Conservation (phyloP, 177 flowering plant genomes). For the Vitis hybrid region DNA sequence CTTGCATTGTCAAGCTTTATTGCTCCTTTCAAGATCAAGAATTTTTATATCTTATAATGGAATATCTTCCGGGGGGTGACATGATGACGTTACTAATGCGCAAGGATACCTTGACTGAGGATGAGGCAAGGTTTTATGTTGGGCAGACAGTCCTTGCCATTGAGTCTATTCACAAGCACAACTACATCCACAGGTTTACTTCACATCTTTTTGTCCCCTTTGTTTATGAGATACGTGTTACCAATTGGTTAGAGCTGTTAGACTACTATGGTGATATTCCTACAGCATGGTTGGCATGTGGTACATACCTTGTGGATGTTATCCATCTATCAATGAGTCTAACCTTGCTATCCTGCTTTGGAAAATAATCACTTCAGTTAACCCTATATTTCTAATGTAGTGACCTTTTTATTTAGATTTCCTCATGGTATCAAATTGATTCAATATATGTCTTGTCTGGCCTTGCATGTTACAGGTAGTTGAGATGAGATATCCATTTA, state of each 20-base stretch:
- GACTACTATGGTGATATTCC: neutral
- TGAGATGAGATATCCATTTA: too few species aligned
- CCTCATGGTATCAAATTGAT: neutral
- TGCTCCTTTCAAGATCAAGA: slow-evolving; percentile 50
- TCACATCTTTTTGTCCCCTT: neutral
- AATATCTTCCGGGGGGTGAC: slow-evolving; percentile 71
- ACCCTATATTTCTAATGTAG: neutral
- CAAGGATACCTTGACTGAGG: slow-evolving; percentile 60
- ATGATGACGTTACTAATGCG: slow-evolving; percentile 73
- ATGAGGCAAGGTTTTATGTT: slow-evolving; percentile 64
- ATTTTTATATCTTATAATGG: slow-evolving; percentile 57
- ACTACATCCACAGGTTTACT: slow-evolving; percentile 58
- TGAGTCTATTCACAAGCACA: slow-evolving; percentile 66
- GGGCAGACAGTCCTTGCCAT: slow-evolving; percentile 61
- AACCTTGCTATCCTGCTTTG: neutral
- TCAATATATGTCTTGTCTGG: too few species aligned
- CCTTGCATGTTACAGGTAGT: too few species aligned
- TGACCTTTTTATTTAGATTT: neutral
- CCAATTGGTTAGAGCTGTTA: neutral
- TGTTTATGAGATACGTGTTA: neutral
- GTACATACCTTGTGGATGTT: neutral
- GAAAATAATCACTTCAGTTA: neutral
- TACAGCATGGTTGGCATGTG: neutral
- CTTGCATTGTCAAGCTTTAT: slow-evolving; percentile 55
- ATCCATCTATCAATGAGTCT: neutral